Conservation (phyloP, 306 rosid species). For the Lathyrus oleraceus region DNA sequence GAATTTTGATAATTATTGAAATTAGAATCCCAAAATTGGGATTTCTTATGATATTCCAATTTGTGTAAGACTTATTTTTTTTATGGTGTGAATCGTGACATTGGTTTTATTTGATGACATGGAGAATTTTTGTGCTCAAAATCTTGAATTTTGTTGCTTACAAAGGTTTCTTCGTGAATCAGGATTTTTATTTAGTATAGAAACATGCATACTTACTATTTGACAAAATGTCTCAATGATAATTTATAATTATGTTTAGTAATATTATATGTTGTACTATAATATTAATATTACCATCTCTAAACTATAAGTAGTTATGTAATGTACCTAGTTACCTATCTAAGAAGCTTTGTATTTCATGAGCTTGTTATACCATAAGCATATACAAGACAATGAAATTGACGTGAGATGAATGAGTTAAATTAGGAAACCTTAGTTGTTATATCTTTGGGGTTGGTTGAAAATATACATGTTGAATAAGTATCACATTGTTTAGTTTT, state of each 20-base stretch:
- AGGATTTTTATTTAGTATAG: conserved; percentile 28
- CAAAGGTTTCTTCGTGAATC: conserved; percentile 78
- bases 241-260: neutral
- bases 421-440: neutral
- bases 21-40: no score
- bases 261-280: neutral
- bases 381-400: neutral
- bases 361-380: neutral
- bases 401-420: neutral
- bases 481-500: no score
- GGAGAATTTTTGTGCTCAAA: conserved; percentile 65
- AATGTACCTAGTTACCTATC: neutral
- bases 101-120: conserved; percentile 44
- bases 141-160: conserved; percentile 81
- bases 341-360: neutral
- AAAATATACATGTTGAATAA: no score
- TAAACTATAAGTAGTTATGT: neutral
- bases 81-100: no score
- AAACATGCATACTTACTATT: neutral
- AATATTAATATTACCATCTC: neutral
- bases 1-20: no score
- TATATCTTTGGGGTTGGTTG: no score
- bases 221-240: neutral
- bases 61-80: no score
- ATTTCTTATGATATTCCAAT: no score